These are phyloP conservation scores for Lentinula edodes DNA, from an alignment of 768 basidiomycete species.

Conservation along the genomic window DNA sequence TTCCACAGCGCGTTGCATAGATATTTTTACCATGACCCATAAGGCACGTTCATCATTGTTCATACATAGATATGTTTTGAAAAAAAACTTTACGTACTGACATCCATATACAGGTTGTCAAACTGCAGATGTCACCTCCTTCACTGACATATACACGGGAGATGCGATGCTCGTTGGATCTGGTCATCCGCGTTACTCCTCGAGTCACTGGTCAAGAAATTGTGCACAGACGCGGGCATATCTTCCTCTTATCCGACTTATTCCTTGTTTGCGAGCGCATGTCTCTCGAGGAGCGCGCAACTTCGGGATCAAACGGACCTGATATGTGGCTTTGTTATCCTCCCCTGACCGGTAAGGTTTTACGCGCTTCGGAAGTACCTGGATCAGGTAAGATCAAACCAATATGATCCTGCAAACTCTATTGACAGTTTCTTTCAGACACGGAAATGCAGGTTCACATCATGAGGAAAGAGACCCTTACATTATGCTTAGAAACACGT, in stretches of 20 bases:
- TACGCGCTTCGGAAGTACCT: slow-evolving; percentile 59
- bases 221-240: slow-evolving; percentile 68
- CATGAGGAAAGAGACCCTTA: slow-evolving; percentile 83
- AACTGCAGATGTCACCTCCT: slow-evolving; percentile 85
- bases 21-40: slow-evolving; percentile 93
- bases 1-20: slow-evolving; percentile 71
- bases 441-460: slow-evolving; percentile 72
- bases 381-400: slow-evolving; percentile 46
- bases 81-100: not conserved
- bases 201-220: slow-evolving; percentile 69
- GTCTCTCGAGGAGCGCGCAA: slow-evolving; percentile 53
- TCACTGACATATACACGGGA: slow-evolving; percentile 72
- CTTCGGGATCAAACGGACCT: slow-evolving; percentile 46
- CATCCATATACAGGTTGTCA: slow-evolving; percentile 59
- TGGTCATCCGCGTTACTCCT: slow-evolving; percentile 72
- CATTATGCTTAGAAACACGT: slow-evolving; percentile 54
- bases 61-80: not conserved
- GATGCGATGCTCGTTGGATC: slow-evolving; percentile 67
- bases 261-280: slow-evolving; percentile 89
- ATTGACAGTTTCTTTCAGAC: slow-evolving; percentile 34
- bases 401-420: not conserved
- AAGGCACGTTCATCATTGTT: slow-evolving; percentile 50
- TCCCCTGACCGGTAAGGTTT: slow-evolving; percentile 90
- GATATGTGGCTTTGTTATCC: slow-evolving; percentile 96
- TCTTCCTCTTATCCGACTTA: slow-evolving; percentile 89